A percentile compares a stretch with the other conserved stretches of the same genome.
phyloP scores from a whole-genome alignment of 208 protist species.

The Endotrypanum monterogeii region DNA sequence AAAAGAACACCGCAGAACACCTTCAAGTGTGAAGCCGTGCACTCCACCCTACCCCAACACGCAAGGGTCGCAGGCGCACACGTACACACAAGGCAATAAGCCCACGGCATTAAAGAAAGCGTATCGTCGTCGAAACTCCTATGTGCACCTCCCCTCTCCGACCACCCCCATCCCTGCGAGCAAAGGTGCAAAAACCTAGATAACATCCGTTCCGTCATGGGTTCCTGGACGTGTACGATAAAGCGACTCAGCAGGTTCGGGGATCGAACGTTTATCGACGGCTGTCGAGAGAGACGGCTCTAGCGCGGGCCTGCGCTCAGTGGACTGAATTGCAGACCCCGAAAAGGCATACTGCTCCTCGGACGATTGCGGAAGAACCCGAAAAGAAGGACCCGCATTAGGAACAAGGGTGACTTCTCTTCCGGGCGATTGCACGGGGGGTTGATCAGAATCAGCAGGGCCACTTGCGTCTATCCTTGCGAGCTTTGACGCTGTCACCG shows the following conservation, averaged over 20 bases:
- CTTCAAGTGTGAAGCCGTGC: not conserved
- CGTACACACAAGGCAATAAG: not conserved
- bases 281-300: not conserved
- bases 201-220: slow-evolving; percentile 18
- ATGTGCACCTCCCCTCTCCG: not conserved
- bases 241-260: not conserved
- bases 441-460: not conserved
- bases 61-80: not conserved
- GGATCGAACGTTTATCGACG: not conserved
- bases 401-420: not conserved
- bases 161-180: not conserved
- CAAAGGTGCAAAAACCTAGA: not conserved
- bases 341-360: not conserved
- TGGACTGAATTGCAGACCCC: not conserved
- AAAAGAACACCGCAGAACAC: not conserved
- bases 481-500: not conserved
- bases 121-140: not conserved
- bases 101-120: not conserved
- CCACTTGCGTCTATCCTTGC: not conserved
- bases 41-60: not conserved
- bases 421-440: not conserved
- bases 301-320: not conserved
- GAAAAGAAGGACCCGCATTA: not conserved
- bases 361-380: not conserved
- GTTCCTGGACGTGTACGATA: not conserved